Evolutionary conservation across 345 rosid species (phyloP), one percentile per base, ranked within the genome.

Genomic region (Noccaea bulbosa): DNA sequence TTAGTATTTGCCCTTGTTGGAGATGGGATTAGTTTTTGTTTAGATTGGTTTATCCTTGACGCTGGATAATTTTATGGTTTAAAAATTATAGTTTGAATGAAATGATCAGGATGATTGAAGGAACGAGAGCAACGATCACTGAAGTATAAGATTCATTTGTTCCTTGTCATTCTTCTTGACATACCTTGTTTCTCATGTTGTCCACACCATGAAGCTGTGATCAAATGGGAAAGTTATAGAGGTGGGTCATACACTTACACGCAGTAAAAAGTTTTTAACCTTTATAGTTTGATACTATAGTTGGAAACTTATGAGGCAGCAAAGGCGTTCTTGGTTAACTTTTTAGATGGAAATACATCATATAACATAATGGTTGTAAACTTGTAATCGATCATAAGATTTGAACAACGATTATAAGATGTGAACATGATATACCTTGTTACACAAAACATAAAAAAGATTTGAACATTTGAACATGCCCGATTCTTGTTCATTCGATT

Each of bases 141-240:
- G 83, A 78, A 67, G 76, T 82, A 63, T 17, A 82, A 58, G 0
- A 85, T 85, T 92, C 91, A 92, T 69, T 85, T 92, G 88, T 89
- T 88, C 84, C 81, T 80, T 14, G 85, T 81, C 73, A 92, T 88
- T 81, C 98, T 86, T 75, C 89, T 81, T 0, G 92, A 72, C 85
- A 85, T 87, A 89, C 79, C 70, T 77, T 89, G 80, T 88, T 88
- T 59, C 96, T 92, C 87, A 86, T 88, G 75, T 81, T 90, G 48
- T 92, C 98, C 16, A 89, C 92, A 43, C 91, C 91, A 22, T 84
- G 87, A 68, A 88, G 92, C 96, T 89, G 84, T 70, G 39, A 49
- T 1, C 30, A 32, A 69, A 38, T 22, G 33, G 41, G 53, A 45
- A 50, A 22, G 11, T 33, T 27, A 22, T 10, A 22, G 17, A n/a